Conservation (phyloP, 2,329 filamentous ascomycete species). For the Xylariaceae sp. region DNA sequence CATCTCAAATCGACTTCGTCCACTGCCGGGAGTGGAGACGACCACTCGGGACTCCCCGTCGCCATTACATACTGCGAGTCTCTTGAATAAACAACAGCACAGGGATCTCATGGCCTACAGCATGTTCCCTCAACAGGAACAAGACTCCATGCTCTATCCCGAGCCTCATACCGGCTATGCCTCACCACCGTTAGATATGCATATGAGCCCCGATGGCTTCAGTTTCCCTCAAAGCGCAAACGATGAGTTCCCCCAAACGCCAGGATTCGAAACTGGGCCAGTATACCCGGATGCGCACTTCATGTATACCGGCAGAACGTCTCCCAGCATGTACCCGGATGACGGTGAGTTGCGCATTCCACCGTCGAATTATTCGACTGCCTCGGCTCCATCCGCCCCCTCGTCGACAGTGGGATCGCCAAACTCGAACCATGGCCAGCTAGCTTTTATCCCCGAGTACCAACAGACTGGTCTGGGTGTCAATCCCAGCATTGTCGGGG, state of each 20-base stretch:
- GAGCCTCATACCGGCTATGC: constrained; percentile 33
- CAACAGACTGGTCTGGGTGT: constrained; percentile 57
- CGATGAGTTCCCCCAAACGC: constrained; percentile 44
- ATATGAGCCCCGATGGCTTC: constrained; percentile 51
- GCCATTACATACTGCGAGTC: constrained; percentile 13
- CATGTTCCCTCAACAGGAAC: constrained; percentile 37
- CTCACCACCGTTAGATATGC: constrained; percentile 48
- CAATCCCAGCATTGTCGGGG: constrained; percentile 65
- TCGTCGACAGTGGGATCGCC: constrained; percentile 71
- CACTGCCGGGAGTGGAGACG: constrained; percentile 23
- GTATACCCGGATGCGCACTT: constrained; percentile 52
- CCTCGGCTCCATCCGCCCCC: constrained; percentile 63
- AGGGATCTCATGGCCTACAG: constrained; percentile 34
- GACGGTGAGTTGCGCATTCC: constrained; percentile 54
- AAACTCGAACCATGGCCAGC: constrained; percentile 61
- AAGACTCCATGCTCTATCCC: constrained; percentile 40
- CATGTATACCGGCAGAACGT: constrained; percentile 51
- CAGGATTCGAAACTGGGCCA: constrained; percentile 49
- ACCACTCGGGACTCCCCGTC: constrained; percentile 9
- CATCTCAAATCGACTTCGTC: background rate
- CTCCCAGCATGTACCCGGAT: constrained; percentile 53
- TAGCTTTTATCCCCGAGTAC: constrained; percentile 62
- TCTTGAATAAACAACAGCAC: constrained; percentile 3
- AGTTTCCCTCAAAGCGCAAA: constrained; percentile 43
- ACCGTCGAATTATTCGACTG: constrained; percentile 62